A percentile compares a stretch with the other conserved stretches of the same genome.
Evolutionary conservation across 345 rosid species (phyloP).

Genomic region (Cardamine chenopodiifolia): DNA sequence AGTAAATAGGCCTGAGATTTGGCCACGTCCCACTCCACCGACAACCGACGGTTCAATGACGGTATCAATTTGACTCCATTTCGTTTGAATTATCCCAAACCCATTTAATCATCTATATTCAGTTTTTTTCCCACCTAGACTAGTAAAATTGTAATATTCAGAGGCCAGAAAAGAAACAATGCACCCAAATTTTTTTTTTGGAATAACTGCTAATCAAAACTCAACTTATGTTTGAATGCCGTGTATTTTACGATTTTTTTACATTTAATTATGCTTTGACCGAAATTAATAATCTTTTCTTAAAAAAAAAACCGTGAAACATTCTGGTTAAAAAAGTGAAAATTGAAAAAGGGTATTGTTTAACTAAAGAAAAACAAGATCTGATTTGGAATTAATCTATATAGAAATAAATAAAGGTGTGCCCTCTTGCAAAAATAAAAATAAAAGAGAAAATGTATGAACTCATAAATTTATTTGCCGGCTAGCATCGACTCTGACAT

Average conservation of each 20-base stretch:
- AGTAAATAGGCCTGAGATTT: conserved; percentile 6
- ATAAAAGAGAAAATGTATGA: conserved; percentile 21
- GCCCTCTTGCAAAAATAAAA: background rate
- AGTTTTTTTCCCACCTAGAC: background rate
- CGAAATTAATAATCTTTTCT: too few species aligned
- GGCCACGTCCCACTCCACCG: conserved; percentile 38
- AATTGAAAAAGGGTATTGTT: background rate
- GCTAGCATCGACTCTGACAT: too few species aligned
- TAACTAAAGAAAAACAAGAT: background rate
- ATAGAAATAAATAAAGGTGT: conserved; percentile 3
- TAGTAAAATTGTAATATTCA: background rate
- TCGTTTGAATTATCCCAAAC: conserved; percentile 34
- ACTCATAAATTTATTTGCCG: too few species aligned
- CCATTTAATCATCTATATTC: background rate
- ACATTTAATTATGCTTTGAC: background rate
- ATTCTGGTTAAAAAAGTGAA: background rate
- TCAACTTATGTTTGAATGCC: background rate
- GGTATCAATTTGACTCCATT: conserved; percentile 30
- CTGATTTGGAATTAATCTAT: background rate
- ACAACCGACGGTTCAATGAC: conserved; percentile 34
- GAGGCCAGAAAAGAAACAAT: background rate
- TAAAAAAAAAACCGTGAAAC: too few species aligned
- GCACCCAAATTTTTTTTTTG: too few species aligned
- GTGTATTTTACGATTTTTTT: background rate
- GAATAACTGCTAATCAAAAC: background rate